Percentiles rank a stretch among this genome's conserved stretches.
Conservation (phyloP, 352 stramenopile genomes). For the Paralagenidium karlingii region DNA sequence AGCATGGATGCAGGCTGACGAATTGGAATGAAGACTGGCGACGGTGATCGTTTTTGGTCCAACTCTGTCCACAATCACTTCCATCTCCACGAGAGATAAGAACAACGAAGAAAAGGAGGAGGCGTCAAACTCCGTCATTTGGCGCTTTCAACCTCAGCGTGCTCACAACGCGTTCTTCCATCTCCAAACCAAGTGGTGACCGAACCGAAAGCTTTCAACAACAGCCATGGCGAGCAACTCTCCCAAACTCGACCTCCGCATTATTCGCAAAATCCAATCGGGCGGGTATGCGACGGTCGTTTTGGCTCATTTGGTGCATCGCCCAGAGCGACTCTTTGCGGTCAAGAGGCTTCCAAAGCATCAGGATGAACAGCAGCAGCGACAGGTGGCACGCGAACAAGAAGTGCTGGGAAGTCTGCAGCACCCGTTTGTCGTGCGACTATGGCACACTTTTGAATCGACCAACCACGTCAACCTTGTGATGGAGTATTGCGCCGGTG, state of each 20-base stretch:
- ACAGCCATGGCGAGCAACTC: too few species aligned
- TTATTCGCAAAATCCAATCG: slow-evolving; percentile 52
- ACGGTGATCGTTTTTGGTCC: too few species aligned
- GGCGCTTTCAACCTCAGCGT: too few species aligned
- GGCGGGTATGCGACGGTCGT: slow-evolving; percentile 66
- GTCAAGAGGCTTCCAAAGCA: background rate
- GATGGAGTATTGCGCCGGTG: slow-evolving; percentile 96
- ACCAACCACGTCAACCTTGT: slow-evolving; percentile 94
- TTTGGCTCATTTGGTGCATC: slow-evolving; percentile 31
- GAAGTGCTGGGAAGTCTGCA: slow-evolving; percentile 90
- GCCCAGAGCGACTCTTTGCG: slow-evolving; percentile 2
- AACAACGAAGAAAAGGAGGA: too few species aligned
- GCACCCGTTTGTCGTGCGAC: slow-evolving; percentile 97
- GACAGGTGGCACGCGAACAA: slow-evolving; percentile 97
- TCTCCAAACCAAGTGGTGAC: too few species aligned
- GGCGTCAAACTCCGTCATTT: too few species aligned
- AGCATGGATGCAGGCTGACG: too few species aligned
- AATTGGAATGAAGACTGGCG: too few species aligned
- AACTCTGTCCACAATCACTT: too few species aligned
- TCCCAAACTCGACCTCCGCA: slow-evolving; percentile 42
- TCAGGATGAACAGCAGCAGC: slow-evolving; percentile 37
- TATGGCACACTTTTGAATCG: slow-evolving; percentile 90
- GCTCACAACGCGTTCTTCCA: too few species aligned
- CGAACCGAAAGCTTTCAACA: too few species aligned
- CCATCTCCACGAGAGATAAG: too few species aligned